phyloP scores from a whole-genome alignment of 495 filamentous ascomycete species.

The Trichoderma gamsii region DNA sequence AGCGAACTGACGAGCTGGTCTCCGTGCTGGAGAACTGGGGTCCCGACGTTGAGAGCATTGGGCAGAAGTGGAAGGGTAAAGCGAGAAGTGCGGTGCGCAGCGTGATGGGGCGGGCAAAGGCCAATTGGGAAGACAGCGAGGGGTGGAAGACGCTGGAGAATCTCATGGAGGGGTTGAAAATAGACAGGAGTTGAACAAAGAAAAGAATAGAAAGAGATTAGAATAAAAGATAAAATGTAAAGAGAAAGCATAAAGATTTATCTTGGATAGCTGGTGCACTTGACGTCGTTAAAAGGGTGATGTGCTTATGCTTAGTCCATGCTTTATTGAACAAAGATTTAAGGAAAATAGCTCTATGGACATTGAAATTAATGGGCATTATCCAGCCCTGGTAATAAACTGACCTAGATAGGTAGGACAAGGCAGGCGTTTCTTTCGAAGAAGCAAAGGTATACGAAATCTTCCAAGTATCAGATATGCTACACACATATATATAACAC shows the following conservation, averaged over 20 bases:
- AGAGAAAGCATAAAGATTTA: not conserved
- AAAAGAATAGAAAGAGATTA: not conserved
- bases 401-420: too few relatives aligned
- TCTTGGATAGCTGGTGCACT: not conserved
- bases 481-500: too few relatives aligned
- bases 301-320: too few relatives aligned
- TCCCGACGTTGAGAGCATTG: constrained; percentile 43
- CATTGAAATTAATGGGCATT: too few relatives aligned
- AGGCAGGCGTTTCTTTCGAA: too few relatives aligned
- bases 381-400: too few relatives aligned
- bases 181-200: not conserved
- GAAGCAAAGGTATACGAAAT: too few relatives aligned
- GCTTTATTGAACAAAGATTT: too few relatives aligned
- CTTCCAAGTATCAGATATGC: too few relatives aligned
- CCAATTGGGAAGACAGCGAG: constrained; percentile 70
- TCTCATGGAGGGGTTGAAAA: constrained; percentile 54
- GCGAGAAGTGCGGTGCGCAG: constrained; percentile 73
- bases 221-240: not conserved
- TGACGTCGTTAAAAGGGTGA: too few relatives aligned
- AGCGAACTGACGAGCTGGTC: constrained; percentile 58
- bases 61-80: constrained; percentile 77
- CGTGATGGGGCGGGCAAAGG: constrained; percentile 74
- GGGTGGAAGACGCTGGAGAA: constrained; percentile 62
- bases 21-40: constrained; percentile 63
- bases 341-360: too few relatives aligned